Evolutionary conservation across 495 filamentous ascomycete genomes (phyloP).

Genomic region (Penicillium samsonianum): DNA sequence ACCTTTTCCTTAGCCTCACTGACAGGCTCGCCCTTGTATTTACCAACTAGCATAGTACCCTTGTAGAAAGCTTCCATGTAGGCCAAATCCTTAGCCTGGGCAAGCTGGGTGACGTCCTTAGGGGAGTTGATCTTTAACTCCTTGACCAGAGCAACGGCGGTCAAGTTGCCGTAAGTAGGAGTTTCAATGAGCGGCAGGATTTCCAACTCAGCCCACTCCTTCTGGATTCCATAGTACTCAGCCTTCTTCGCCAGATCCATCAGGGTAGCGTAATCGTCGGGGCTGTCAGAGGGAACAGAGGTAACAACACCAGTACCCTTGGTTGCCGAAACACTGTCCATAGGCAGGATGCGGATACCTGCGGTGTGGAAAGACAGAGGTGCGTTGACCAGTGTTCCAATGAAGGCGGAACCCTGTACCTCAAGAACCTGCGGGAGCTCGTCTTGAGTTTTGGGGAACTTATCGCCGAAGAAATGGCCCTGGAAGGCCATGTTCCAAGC

Average conservation of each 20-base stretch:
- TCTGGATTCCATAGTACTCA: slow-evolving; percentile 96
- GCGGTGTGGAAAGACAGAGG: slow-evolving; percentile 86
- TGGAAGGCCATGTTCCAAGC: slow-evolving; percentile 98
- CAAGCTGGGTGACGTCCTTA: slow-evolving; percentile 86
- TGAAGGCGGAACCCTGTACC: slow-evolving; percentile 71
- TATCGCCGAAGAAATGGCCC: slow-evolving; percentile 74
- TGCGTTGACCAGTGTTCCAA: slow-evolving; percentile 84
- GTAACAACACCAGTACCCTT: slow-evolving; percentile 98
- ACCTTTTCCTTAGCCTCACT: slow-evolving; percentile 86
- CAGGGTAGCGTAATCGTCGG: slow-evolving; percentile 91
- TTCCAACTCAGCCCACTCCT: slow-evolving; percentile 92
- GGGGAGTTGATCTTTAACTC: slow-evolving; percentile 95
- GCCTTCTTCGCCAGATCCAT: slow-evolving; percentile 90
- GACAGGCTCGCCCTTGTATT: slow-evolving; percentile 85
- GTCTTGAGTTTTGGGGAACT: slow-evolving; percentile 64
- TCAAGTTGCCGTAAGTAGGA: slow-evolving; percentile 81
- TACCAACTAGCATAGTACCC: slow-evolving; percentile 85
- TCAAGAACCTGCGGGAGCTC: slow-evolving; percentile 59
- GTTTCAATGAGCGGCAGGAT: slow-evolving; percentile 88
- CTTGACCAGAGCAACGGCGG: slow-evolving; percentile 81
- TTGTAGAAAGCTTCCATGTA: slow-evolving; percentile 99
- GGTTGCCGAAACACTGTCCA: slow-evolving; percentile 86
- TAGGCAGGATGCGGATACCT: slow-evolving; percentile 85
- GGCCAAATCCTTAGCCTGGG: slow-evolving; percentile 91
- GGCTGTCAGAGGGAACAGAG: slow-evolving; percentile 91